A percentile compares a stretch with the other conserved stretches of the same genome.
Conservation (phyloP, 805 yeast species). For the Hanseniaspora lachancei region DNA sequence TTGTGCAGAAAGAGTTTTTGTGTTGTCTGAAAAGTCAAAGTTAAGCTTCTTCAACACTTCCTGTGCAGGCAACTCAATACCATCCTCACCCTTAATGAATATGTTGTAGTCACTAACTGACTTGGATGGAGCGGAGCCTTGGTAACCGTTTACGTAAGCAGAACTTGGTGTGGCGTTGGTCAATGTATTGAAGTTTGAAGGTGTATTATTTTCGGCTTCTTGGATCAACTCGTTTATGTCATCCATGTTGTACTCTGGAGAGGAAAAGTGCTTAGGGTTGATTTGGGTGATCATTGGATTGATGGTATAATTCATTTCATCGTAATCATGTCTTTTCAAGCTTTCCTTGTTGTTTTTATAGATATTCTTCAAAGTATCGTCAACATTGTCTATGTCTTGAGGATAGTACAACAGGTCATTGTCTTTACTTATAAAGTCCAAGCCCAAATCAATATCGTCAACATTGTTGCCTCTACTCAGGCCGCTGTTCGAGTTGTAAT, state of each 20-base stretch:
- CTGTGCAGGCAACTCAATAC: conserved; percentile 11
- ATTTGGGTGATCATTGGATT: conserved; percentile 13
- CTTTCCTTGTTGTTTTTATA: not conserved
- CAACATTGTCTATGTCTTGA: conserved; percentile 7
- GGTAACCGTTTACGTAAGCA: not conserved
- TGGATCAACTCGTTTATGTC: conserved; percentile 5
- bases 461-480: conserved; percentile 9
- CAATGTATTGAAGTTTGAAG: not conserved
- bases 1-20: not conserved
- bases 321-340: not conserved
- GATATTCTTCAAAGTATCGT: conserved; percentile 3
- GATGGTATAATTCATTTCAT: conserved; percentile 6
- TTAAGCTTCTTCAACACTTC: conserved; percentile 9
- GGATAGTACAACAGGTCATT: not conserved
- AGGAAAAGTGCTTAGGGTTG: conserved; percentile 11
- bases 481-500: conserved; percentile 8
- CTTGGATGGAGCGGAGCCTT: not conserved
- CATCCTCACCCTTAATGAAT: conserved; percentile 12
- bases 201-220: conserved; percentile 8
- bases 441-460: not conserved
- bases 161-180: not conserved
- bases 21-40: conserved; percentile 1
- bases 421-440: not conserved
- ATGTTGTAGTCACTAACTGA: conserved; percentile 12
- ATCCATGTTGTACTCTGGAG: conserved; percentile 9